Evolutionary conservation across 139 green algal species (phyloP), one percentile per base, ranked within the genome.

Genomic region (Picochlorum costavermella): DNA sequence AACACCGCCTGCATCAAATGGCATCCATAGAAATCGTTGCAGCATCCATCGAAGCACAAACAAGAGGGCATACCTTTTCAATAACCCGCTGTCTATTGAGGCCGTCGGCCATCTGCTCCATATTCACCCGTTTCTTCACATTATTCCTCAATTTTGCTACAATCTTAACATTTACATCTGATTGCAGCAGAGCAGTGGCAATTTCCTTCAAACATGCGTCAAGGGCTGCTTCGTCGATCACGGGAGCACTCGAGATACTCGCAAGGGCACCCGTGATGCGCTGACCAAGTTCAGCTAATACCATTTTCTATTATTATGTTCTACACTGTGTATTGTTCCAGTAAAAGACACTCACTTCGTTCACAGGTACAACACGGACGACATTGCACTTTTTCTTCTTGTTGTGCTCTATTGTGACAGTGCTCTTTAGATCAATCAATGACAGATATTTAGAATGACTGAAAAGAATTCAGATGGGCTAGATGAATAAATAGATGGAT

Each of bases 151-250:
- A 65, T 26, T 69, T 71, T 25, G 74, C 74, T 6, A 95, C 86
- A 64, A 88, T 69, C 64, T 84, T 80, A 26, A 97, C 84, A 51
- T 96, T 92, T 5, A 97, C 88, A 74, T 98, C 92, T 0, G 92
- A 76, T 65, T 92, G 86, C 3, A 96, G 75, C 50, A 96, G 76
- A 14, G 90, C 90, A 33, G 78, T 90, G 63, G 70, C 81, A 40
- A 99, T 96, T 53, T 98, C 94, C 74, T 98, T 99, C 2, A 98
- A 77, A 57, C 83, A 92, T 0, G 71, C 78, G 61, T 97, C 88
- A 63, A 99, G 61, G 4, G 88, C 88, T 20, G 84, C 83, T 49
- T 98, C 88, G 56, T 99, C 94, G 30, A 99, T 88, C 17, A 91
- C 73, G 23, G 79, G 77, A 3, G 77, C 69, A 20, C 79, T 76